Conservation (phyloP, 192 early-diverging fungal species). For the Mortierella hygrophila region DNA sequence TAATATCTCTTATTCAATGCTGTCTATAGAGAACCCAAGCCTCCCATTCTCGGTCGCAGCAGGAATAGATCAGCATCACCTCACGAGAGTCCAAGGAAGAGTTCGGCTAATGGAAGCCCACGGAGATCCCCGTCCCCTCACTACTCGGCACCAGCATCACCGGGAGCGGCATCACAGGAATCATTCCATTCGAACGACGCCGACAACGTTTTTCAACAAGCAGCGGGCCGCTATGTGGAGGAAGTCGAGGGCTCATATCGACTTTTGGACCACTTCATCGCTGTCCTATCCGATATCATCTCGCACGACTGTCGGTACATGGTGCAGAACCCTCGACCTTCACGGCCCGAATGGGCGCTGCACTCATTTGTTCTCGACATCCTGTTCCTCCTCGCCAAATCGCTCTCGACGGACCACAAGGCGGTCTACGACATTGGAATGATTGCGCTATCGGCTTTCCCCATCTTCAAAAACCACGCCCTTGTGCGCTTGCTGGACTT, state of each 20-base stretch:
- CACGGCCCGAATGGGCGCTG: constrained; percentile 63
- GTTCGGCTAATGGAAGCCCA: constrained; percentile 5
- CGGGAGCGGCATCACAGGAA: constrained; percentile 25
- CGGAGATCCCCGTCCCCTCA: constrained; percentile 5
- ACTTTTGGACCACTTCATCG: constrained; percentile 57
- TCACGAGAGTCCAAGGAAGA: constrained; percentile 21
- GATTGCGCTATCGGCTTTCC: constrained; percentile 64
- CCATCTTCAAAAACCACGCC: constrained; percentile 55
- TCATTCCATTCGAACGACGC: constrained; percentile 32
- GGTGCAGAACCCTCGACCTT: constrained; percentile 59
- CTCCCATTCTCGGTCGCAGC: constrained; percentile 10
- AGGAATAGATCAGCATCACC: constrained; percentile 39
- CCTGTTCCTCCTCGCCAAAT: constrained; percentile 27
- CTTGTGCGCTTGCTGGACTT: constrained; percentile 60
- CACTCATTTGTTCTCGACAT: constrained; percentile 66
- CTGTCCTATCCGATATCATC: constrained; percentile 63
- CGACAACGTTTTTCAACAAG: constrained; percentile 28
- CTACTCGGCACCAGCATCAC: constrained; percentile 22
- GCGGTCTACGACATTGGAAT: constrained; percentile 67
- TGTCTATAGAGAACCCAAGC: constrained; percentile 16
- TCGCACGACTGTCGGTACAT: constrained; percentile 68
- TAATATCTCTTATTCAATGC: neutral
- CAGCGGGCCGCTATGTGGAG: constrained; percentile 20
- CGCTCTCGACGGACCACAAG: constrained; percentile 41
- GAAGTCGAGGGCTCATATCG: constrained; percentile 39